A percentile compares a stretch with the other conserved stretches of the same genome.
Conservation (phyloP, 768 basidiomycete species). For the Mycena polygramma region DNA sequence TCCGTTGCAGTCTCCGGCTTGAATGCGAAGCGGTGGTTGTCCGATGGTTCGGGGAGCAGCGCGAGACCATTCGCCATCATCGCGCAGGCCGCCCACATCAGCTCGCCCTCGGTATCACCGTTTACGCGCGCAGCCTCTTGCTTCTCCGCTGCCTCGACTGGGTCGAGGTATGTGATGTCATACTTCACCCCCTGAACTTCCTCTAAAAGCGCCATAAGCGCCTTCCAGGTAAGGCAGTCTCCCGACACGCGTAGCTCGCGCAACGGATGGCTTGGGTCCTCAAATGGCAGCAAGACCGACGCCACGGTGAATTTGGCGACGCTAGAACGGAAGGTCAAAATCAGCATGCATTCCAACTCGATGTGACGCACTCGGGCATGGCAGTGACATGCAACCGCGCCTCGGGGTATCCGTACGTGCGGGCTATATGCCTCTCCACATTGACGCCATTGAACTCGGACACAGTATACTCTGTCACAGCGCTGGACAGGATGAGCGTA, state of each 20-base stretch:
- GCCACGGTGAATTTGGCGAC: slow-evolving; percentile 9
- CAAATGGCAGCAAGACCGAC: slow-evolving; percentile 1
- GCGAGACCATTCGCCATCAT: slow-evolving; percentile 12
- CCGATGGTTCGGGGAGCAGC: slow-evolving; percentile 2
- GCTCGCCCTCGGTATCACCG: slow-evolving; percentile 11
- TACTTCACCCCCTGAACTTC: slow-evolving; percentile 20
- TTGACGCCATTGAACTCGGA: slow-evolving; percentile 17
- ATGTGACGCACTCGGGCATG: slow-evolving; percentile 7
- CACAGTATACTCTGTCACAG: slow-evolving; percentile 6
- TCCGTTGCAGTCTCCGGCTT: slow-evolving; percentile 11
- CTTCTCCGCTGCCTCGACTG: neutral
- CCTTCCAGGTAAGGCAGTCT: slow-evolving; percentile 15
- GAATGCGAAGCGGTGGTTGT: slow-evolving; percentile 15
- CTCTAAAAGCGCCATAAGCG: slow-evolving; percentile 8
- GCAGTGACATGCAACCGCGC: slow-evolving; percentile 16
- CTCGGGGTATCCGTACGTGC: slow-evolving; percentile 16
- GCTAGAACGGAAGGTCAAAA: neutral
- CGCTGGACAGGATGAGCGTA: slow-evolving; percentile 7
- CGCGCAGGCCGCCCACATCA: slow-evolving; percentile 3
- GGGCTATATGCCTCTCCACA: slow-evolving; percentile 6
- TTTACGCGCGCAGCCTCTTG: slow-evolving; percentile 17
- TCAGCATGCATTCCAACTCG: neutral
- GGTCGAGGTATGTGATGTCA: slow-evolving; percentile 18
- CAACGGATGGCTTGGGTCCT: neutral
- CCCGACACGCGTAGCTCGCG: slow-evolving; percentile 21